Percentiles rank a stretch among this genome's conserved stretches.
phyloP scores from a whole-genome alignment of 768 basidiomycete genomes.

The Lanmaoa rubissima region DNA sequence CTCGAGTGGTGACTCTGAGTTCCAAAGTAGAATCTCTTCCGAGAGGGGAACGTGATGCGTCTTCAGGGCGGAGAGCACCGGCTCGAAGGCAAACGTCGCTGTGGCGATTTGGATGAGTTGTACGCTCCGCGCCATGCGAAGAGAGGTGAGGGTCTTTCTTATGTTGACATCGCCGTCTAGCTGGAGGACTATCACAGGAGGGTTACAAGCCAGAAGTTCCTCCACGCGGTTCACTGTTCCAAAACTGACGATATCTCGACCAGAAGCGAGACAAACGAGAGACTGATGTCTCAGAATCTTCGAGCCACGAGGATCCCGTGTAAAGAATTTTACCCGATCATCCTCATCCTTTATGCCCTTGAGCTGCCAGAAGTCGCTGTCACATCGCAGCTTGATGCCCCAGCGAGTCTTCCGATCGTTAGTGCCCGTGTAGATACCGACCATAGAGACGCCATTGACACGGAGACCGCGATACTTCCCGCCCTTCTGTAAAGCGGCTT shows the following conservation, averaged over 20 bases:
- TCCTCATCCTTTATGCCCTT: slow-evolving; percentile 22
- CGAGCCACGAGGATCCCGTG: slow-evolving; percentile 28
- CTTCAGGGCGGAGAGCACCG: slow-evolving; percentile 52
- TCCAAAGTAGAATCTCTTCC: slow-evolving; percentile 55
- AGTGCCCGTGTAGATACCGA: slow-evolving; percentile 36
- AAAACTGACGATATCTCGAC: slow-evolving; percentile 49
- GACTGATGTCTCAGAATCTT: slow-evolving; percentile 54
- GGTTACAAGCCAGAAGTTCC: slow-evolving; percentile 43
- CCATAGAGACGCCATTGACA: slow-evolving; percentile 32
- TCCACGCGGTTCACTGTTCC: slow-evolving; percentile 56
- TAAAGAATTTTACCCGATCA: slow-evolving; percentile 35
- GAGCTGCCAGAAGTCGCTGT: slow-evolving; percentile 35
- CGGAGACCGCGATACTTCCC: slow-evolving; percentile 36
- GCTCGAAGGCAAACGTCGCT: slow-evolving; percentile 59
- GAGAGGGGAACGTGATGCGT: slow-evolving; percentile 44
- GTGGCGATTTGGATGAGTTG: slow-evolving; percentile 56
- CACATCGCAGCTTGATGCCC: slow-evolving; percentile 40
- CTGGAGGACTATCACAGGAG: slow-evolving; percentile 53
- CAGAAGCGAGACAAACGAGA: slow-evolving; percentile 48
- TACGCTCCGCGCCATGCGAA: slow-evolving; percentile 35
- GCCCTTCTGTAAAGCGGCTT: slow-evolving; percentile 38
- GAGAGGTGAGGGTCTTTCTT: slow-evolving; percentile 35
- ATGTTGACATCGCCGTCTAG: slow-evolving; percentile 44
- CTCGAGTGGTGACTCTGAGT: slow-evolving; percentile 14
- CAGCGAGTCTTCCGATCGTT: slow-evolving; percentile 32